Evolutionary conservation across 2,329 filamentous ascomycete species (phyloP).

Genomic region (Pseudogymnoascus sp.): DNA sequence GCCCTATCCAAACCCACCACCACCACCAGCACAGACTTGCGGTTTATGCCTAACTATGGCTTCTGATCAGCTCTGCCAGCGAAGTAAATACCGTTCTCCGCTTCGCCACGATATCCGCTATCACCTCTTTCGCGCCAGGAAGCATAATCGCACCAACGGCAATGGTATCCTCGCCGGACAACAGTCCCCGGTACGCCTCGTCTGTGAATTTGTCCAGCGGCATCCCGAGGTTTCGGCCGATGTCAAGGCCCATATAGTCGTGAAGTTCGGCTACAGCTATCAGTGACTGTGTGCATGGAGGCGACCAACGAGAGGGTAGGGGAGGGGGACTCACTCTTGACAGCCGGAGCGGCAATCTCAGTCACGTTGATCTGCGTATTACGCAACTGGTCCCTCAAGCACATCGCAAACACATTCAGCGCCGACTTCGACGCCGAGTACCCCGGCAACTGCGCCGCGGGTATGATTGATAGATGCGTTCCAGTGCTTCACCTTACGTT

Average conservation of each 20-base stretch:
- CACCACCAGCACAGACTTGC: background rate
- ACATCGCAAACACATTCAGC: constrained; percentile 34
- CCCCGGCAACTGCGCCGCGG: constrained; percentile 23
- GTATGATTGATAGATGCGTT: constrained; percentile 15
- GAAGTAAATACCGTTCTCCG: background rate
- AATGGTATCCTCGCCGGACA: constrained; percentile 15
- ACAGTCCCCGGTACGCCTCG: constrained; percentile 21
- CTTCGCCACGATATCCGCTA: background rate
- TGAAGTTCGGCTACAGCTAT: constrained; percentile 31
- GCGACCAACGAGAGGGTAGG: background rate
- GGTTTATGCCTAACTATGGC: background rate
- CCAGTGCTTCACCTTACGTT: constrained; percentile 16
- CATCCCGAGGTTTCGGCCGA: constrained; percentile 39
- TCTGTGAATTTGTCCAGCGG: constrained; percentile 36
- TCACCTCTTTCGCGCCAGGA: background rate
- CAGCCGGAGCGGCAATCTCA: constrained; percentile 32
- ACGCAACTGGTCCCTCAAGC: constrained; percentile 33
- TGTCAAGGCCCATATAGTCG: constrained; percentile 35
- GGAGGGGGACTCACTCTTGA: constrained; percentile 17
- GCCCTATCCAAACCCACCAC: background rate
- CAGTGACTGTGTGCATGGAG: background rate
- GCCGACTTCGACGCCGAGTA: constrained; percentile 40
- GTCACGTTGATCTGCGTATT: constrained; percentile 31
- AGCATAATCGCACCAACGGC: constrained; percentile 14
- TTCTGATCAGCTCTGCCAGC: background rate